These are phyloP conservation scores for Ascosphaera apis DNA, from an alignment of 2,329 filamentous ascomycete species.

Conservation along the genomic window DNA sequence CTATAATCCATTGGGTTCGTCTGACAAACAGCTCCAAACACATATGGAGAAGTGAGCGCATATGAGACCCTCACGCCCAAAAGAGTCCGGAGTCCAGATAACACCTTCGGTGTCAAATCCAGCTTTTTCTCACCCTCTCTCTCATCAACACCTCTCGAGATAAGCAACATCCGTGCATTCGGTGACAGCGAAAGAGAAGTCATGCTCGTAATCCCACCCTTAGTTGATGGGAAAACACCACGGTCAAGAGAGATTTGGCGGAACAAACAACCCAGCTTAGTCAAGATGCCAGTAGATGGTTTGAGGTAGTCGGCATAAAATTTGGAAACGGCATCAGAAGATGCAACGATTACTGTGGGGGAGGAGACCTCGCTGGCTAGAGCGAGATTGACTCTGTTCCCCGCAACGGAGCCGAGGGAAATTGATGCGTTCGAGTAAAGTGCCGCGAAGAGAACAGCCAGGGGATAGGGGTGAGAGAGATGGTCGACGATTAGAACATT, in stretches of 20 bases:
- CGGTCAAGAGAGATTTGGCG: conserved; percentile 47
- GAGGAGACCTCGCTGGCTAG: conserved; percentile 51
- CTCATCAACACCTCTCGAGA: conserved; percentile 50
- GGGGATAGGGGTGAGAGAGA: conserved; percentile 54
- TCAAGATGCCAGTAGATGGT: conserved; percentile 37
- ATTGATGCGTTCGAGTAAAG: conserved; percentile 68
- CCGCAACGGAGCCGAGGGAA: conserved; percentile 71
- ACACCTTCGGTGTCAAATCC: conserved; percentile 40
- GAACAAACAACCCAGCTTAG: conserved; percentile 45
- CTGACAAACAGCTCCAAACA: conserved; percentile 79
- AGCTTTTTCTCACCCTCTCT: conserved; percentile 34
- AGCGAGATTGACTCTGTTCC: conserved; percentile 44
- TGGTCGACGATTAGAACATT: conserved; percentile 68
- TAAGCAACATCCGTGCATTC: conserved; percentile 59
- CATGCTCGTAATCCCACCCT: conserved; percentile 17
- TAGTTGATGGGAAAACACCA: conserved; percentile 45
- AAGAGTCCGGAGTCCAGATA: conserved; percentile 65
- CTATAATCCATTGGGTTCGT: conserved; percentile 78
- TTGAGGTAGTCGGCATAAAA: conserved; percentile 40
- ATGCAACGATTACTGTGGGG: conserved; percentile 63
- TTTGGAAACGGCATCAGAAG: conserved; percentile 46
- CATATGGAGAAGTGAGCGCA: conserved; percentile 54
- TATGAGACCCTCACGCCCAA: conserved; percentile 63
- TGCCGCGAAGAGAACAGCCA: conserved; percentile 58
- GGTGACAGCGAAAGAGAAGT: conserved; percentile 30